A percentile compares a stretch with the other conserved stretches of the same genome.
phyloP scores from a whole-genome alignment of 768 basidiomycete genomes.

The Russula foetens region DNA sequence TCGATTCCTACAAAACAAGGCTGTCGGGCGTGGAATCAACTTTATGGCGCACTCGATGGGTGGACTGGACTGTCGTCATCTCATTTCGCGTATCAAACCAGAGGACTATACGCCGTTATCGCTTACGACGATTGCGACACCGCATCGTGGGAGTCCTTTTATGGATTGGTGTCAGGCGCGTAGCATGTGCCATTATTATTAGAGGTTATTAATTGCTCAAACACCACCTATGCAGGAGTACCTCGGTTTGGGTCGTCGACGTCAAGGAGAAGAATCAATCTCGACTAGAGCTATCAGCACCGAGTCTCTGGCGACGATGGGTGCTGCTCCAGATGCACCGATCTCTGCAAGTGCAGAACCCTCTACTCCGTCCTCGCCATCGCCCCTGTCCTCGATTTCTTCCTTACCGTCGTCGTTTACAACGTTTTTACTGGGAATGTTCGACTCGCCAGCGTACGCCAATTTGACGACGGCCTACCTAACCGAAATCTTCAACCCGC shows the following conservation, averaged over 20 bases:
- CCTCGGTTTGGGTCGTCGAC: constrained; percentile 68
- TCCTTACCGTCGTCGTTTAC: constrained; percentile 79
- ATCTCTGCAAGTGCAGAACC: neutral
- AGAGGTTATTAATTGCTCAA: neutral
- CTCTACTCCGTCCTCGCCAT: constrained; percentile 2
- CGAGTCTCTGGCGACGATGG: neutral
- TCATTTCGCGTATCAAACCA: constrained; percentile 82
- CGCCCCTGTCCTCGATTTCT: constrained; percentile 39
- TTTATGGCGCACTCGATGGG: constrained; percentile 98
- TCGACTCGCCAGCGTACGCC: constrained; percentile 95
- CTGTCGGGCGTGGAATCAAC: constrained; percentile 76
- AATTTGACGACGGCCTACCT: constrained; percentile 85
- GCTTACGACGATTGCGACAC: constrained; percentile 83
- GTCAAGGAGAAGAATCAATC: neutral
- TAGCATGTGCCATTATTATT: constrained; percentile 13
- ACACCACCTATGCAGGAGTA: constrained; percentile 55
- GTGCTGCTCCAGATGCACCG: neutral
- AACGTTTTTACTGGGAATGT: constrained; percentile 74
- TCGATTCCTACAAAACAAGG: constrained; percentile 54
- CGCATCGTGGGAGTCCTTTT: constrained; percentile 94
- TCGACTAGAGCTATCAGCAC: neutral
- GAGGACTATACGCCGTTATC: constrained; percentile 78
- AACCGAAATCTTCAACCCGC: constrained; percentile 72
- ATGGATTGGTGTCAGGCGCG: constrained; percentile 98
- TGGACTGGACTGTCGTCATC: constrained; percentile 87